A percentile compares a stretch with the other conserved stretches of the same genome.
Conservation (phyloP, 352 stramenopile genomes). For the Detonula confervacea region DNA sequence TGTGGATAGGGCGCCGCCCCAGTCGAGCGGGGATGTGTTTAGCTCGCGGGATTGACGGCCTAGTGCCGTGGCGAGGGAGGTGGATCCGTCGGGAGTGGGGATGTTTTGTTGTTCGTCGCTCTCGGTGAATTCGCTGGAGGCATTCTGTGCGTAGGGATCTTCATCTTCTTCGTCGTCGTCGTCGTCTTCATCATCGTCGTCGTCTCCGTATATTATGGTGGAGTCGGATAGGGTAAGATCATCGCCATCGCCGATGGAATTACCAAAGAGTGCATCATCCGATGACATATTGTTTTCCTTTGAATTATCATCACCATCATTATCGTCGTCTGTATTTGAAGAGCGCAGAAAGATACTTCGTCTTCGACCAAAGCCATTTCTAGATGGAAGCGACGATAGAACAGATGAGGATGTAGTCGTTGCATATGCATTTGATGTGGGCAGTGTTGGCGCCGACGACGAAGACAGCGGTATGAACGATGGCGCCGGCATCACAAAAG, state of each 20-base stretch:
- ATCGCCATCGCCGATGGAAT: constrained; percentile 18
- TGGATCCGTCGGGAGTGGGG: constrained; percentile 8
- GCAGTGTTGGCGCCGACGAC: neutral
- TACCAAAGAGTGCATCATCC: constrained; percentile 46
- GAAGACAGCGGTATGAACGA: neutral
- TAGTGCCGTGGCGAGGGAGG: constrained; percentile 29
- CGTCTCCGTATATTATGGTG: constrained; percentile 33
- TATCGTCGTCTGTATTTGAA: neutral
- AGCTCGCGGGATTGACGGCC: constrained; percentile 37
- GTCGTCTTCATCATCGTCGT: constrained; percentile 64
- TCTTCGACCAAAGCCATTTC: neutral
- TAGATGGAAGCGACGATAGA: neutral
- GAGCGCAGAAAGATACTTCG: neutral
- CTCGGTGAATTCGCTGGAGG: constrained; percentile 64
- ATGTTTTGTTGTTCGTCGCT: constrained; percentile 14
- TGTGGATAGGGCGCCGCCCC: constrained; percentile 74
- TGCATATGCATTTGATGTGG: neutral
- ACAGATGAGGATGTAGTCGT: neutral
- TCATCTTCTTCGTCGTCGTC: constrained; percentile 49
- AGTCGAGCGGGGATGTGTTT: constrained; percentile 64
- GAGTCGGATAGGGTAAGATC: constrained; percentile 37
- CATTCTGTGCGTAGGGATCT: constrained; percentile 59
- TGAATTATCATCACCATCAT: constrained; percentile 12
- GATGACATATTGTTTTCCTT: constrained; percentile 37
- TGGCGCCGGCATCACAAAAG: constrained; percentile 28